Evolutionary conservation across 2,329 filamentous ascomycete species (phyloP).

Genomic region (Cordyceps javanica): DNA sequence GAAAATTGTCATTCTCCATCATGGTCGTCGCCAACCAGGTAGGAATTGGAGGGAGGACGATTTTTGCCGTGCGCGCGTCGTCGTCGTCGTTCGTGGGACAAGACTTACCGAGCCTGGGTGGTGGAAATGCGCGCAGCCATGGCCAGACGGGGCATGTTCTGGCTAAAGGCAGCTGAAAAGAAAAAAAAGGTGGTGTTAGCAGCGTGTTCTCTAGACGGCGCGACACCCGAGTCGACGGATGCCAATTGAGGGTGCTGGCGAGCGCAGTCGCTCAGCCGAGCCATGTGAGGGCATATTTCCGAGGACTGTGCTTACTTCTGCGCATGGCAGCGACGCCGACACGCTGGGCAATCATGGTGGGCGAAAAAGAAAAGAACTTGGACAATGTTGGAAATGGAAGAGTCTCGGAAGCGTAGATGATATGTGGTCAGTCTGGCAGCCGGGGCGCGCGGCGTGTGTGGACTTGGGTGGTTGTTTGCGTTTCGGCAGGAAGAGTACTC

Average conservation of each 20-base stretch:
- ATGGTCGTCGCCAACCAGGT: no score
- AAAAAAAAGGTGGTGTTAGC: neutral
- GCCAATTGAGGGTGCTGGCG: neutral
- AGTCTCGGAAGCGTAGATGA: constrained; percentile 12
- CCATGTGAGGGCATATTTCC: constrained; percentile 2
- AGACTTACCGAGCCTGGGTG: constrained; percentile 41
- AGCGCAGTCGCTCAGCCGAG: neutral
- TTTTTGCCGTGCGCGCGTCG: neutral
- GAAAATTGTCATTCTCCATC: neutral
- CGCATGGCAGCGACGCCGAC: constrained; percentile 53
- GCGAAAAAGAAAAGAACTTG: no score
- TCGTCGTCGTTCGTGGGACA: neutral
- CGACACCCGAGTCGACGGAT: neutral
- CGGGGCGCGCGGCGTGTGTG: neutral
- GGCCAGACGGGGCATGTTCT: constrained; percentile 42
- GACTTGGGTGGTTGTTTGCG: neutral
- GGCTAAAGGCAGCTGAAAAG: constrained; percentile 30
- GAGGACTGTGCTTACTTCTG: constrained; percentile 40
- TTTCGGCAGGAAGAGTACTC: neutral
- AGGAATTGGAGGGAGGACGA: neutral
- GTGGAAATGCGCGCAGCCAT: constrained; percentile 36
- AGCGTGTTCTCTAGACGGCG: neutral
- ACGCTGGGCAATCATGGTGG: constrained; percentile 52
- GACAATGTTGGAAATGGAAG: neutral
- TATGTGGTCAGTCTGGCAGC: constrained; percentile 14